A percentile compares a stretch with the other conserved stretches of the same genome.
Evolutionary conservation across 2,329 filamentous ascomycete species (phyloP).

Genomic region (Stachybotrys chlorohalonatus): DNA sequence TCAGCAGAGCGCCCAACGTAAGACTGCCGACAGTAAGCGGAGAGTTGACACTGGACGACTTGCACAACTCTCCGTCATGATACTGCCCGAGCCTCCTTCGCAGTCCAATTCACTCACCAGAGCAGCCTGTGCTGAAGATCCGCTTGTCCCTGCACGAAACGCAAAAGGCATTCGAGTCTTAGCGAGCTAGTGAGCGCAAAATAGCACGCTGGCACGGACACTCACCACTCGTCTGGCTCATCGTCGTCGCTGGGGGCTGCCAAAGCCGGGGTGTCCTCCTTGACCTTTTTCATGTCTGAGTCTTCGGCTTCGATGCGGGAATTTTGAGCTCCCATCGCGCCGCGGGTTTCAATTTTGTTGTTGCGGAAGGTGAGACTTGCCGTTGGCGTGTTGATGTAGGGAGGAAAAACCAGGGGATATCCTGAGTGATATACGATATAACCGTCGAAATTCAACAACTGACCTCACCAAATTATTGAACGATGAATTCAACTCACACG

Average conservation of each 20-base stretch:
- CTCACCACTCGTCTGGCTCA: conserved; percentile 92
- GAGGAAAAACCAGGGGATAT: background rate
- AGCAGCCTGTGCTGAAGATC: conserved; percentile 93
- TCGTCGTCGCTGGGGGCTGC: conserved; percentile 43
- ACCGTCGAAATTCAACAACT: background rate
- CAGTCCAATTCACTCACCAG: conserved; percentile 46
- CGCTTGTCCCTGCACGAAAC: conserved; percentile 71
- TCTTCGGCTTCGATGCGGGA: conserved; percentile 14
- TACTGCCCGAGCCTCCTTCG: background rate
- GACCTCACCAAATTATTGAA: too few relatives aligned
- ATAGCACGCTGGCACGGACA: background rate
- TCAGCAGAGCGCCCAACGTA: background rate
- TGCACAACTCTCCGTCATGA: background rate
- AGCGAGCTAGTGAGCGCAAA: conserved; percentile 1
- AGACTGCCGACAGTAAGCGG: background rate
- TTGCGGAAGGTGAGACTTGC: conserved; percentile 1
- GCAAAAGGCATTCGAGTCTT: conserved; percentile 14
- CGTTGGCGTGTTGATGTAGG: background rate
- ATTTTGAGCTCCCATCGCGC: conserved; percentile 5
- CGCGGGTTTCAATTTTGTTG: background rate
- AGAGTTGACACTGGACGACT: background rate
- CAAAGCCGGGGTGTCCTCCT: conserved; percentile 30
- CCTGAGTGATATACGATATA: background rate
- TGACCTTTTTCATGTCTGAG: conserved; percentile 40
- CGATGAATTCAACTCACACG: conserved; percentile 1